Evolutionary conservation across 2,329 filamentous ascomycete genomes (phyloP), one percentile per base, ranked within the genome.

Genomic region (Trichophyton simii): DNA sequence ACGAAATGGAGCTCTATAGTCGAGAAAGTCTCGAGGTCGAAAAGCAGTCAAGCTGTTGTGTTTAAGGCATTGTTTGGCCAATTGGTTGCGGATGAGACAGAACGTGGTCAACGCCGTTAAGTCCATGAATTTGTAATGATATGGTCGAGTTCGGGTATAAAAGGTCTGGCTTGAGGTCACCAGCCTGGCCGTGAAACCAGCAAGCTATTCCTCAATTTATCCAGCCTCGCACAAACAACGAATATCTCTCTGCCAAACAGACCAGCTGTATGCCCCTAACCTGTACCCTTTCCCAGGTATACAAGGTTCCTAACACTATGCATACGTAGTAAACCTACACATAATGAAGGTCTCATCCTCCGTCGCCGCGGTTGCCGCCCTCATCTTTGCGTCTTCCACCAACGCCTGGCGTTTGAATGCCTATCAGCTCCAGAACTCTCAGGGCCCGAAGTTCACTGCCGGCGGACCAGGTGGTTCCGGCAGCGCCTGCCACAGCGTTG

Each of bases 331-430:
- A 3, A 15, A 18, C n/a, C 41, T 18, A n/a, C 5, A 7, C 48
- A n/a, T 28, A 42, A 58, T 58, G 57, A 58, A 58, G 36, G 13
- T 58, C 20, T 15, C 36, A 25, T 44, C 41, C n/a, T 44, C 57
- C 13, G 20, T 31, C 13, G 15, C 42, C n/a, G 57, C 57, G 31
- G 57, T 18, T 28, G 22, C 6, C 4, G 41, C 57, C 18, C 13
- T 58, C 11, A 15, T 34, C 57, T 22, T 58, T 28, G 41, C 57
- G 11, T 25, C 38, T n/a, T 42, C 57, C 38, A 22, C 34, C 57
- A 28, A n/a, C 57, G 57, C 57, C 31, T 58, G 57, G 57, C 57
- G 41, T 20, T 28, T 58, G 25, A 58, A 58, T 18, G 57, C 31
- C n/a, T 58, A 20, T 20, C 34, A 58, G 57, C 57, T 42, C 31